Evolutionary conservation across 1,284 basidiomycete species (phyloP).

Genomic region (Bondarzewia mesenterica): DNA sequence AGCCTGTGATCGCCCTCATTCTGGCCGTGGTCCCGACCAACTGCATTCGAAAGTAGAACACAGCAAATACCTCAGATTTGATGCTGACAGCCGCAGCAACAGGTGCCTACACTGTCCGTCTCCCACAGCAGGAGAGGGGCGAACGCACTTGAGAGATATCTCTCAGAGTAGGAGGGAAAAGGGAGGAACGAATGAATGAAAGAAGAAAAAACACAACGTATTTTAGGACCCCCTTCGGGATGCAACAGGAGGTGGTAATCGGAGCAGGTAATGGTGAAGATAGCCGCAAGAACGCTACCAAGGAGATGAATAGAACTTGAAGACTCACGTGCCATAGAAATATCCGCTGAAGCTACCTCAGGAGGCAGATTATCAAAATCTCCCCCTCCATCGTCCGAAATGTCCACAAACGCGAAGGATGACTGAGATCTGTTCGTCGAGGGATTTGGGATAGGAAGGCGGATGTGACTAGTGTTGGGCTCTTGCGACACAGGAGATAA

Average conservation of each 20-base stretch:
- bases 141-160: too few relatives aligned
- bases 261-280: neutral
- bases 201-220: neutral
- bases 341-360: slow-evolving; percentile 49
- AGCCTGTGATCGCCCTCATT: too few relatives aligned
- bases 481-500: slow-evolving; percentile 12
- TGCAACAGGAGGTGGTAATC: neutral
- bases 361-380: slow-evolving; percentile 26
- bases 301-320: slow-evolving; percentile 5
- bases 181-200: neutral
- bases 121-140: too few relatives aligned
- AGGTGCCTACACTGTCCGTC: too few relatives aligned
- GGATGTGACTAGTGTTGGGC: slow-evolving; percentile 20
- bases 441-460: slow-evolving; percentile 39
- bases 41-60: too few relatives aligned
- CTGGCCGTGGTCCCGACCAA: too few relatives aligned
- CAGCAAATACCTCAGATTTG: too few relatives aligned
- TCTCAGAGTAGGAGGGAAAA: too few relatives aligned
- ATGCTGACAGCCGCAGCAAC: too few relatives aligned
- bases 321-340: slow-evolving; percentile 53
- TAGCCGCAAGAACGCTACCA: neutral
- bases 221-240: too few relatives aligned
- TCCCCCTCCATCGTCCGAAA: slow-evolving; percentile 15
- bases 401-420: slow-evolving; percentile 34
- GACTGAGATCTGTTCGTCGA: slow-evolving; percentile 32